Conservation (phyloP, 2,329 filamentous ascomycete genomes). For the Pseudocercospora cruenta region DNA sequence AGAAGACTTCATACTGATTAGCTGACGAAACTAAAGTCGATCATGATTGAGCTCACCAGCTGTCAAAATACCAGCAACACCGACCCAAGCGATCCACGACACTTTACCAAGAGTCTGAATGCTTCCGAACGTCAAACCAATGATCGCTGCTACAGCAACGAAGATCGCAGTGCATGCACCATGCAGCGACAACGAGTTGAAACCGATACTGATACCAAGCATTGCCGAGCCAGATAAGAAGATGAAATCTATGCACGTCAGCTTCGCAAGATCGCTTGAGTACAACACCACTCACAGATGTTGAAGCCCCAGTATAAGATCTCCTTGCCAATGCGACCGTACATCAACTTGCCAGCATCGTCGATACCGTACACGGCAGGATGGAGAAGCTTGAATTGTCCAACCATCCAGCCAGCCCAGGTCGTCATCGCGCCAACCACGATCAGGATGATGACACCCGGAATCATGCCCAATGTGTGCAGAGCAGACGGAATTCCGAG, state of each 20-base stretch:
- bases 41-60: constrained; percentile 17
- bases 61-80: constrained; percentile 32
- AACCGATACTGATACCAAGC: constrained; percentile 32
- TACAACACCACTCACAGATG: background rate
- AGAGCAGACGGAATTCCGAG: constrained; percentile 52
- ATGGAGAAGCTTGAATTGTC: constrained; percentile 58
- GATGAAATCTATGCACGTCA: constrained; percentile 29
- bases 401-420: constrained; percentile 56
- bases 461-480: constrained; percentile 52
- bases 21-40: background rate
- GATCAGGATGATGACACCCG: constrained; percentile 52
- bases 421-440: constrained; percentile 49
- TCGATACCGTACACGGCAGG: constrained; percentile 62
- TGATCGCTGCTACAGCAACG: constrained; percentile 46
- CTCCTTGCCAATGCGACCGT: constrained; percentile 57
- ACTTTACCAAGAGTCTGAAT: constrained; percentile 42
- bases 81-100: constrained; percentile 43
- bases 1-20: constrained; percentile 28
- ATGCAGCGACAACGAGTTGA: constrained; percentile 35
- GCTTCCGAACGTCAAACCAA: constrained; percentile 43
- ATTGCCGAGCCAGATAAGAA: constrained; percentile 44
- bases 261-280: background rate
- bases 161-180: constrained; percentile 47
- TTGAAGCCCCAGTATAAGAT: constrained; percentile 44
- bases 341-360: constrained; percentile 59